A percentile compares a stretch with the other conserved stretches of the same genome.
Conservation (phyloP, 2,329 filamentous ascomycete genomes). For the Colletotrichum musae region DNA sequence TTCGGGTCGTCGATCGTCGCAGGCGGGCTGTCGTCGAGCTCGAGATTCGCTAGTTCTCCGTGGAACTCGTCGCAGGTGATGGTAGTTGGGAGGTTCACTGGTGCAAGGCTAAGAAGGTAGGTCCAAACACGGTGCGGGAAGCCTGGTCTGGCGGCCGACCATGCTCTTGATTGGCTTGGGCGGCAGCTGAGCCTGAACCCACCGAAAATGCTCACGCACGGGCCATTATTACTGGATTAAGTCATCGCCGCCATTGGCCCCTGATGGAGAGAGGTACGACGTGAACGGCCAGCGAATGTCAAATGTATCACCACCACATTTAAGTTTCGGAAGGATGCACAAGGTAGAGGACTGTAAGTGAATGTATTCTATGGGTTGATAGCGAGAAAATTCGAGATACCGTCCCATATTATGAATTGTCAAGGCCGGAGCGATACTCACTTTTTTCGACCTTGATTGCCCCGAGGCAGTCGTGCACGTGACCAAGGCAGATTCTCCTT, state of each 20-base stretch:
- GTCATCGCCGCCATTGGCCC: slow-evolving; percentile 17
- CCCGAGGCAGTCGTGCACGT: slow-evolving; percentile 27
- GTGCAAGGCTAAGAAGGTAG: slow-evolving; percentile 22
- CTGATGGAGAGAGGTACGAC: slow-evolving; percentile 22
- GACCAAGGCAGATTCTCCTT: slow-evolving; percentile 35
- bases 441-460: neutral
- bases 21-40: slow-evolving; percentile 29
- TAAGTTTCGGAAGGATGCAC: slow-evolving; percentile 29
- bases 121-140: slow-evolving; percentile 19
- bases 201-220: slow-evolving; percentile 20
- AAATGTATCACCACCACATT: slow-evolving; percentile 29
- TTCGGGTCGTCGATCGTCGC: slow-evolving; percentile 9
- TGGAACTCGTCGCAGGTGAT: slow-evolving; percentile 26
- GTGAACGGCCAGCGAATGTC: slow-evolving; percentile 30
- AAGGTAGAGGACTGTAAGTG: neutral
- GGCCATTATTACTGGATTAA: slow-evolving; percentile 26
- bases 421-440: neutral
- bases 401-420: neutral
- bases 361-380: neutral
- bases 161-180: slow-evolving; percentile 27
- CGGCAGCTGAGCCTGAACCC: slow-evolving; percentile 27
- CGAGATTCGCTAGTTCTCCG: slow-evolving; percentile 29
- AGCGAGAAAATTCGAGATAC: neutral
- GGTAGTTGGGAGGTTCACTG: slow-evolving; percentile 24
- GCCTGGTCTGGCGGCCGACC: slow-evolving; percentile 21